A percentile compares a stretch with the other conserved stretches of the same genome.
Evolutionary conservation across 2,329 filamentous ascomycete genomes (phyloP).

Genomic region (Paracorniculantispora psalliotae): DNA sequence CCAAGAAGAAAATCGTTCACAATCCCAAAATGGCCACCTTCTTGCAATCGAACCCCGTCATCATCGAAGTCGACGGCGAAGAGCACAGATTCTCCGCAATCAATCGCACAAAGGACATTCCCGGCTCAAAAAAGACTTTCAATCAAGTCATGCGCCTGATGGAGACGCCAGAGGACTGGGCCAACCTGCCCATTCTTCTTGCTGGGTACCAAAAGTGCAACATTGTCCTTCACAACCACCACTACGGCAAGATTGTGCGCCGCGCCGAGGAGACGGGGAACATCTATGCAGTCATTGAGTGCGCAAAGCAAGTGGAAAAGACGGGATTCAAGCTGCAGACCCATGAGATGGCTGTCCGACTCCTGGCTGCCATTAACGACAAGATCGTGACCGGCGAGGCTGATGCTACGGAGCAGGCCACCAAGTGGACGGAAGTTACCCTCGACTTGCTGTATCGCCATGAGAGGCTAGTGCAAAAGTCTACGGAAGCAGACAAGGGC

Average conservation of each 20-base stretch:
- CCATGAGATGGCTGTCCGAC: slow-evolving; percentile 33
- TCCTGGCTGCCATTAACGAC: slow-evolving; percentile 26
- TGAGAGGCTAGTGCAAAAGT: slow-evolving; percentile 27
- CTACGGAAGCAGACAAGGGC: slow-evolving; percentile 7
- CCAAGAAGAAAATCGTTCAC: slow-evolving; percentile 51
- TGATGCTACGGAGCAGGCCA: slow-evolving; percentile 34
- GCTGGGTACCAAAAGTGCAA: slow-evolving; percentile 43
- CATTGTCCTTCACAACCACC: slow-evolving; percentile 29
- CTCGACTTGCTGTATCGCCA: slow-evolving; percentile 45
- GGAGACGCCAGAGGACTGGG: slow-evolving; percentile 44
- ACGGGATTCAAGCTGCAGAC: slow-evolving; percentile 42
- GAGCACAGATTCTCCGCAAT: slow-evolving; percentile 47
- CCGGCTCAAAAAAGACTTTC: slow-evolving; percentile 36
- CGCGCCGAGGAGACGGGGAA: slow-evolving; percentile 35
- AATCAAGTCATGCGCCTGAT: slow-evolving; percentile 39
- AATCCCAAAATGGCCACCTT: slow-evolving; percentile 39
- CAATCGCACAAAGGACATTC: slow-evolving; percentile 38
- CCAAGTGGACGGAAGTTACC: slow-evolving; percentile 42
- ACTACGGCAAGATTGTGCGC: slow-evolving; percentile 39
- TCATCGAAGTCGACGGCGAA: slow-evolving; percentile 54
- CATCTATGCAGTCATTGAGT: slow-evolving; percentile 45
- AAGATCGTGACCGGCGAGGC: slow-evolving; percentile 35
- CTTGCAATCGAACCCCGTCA: slow-evolving; percentile 51
- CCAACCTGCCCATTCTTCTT: slow-evolving; percentile 47
- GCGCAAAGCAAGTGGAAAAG: slow-evolving; percentile 39